Base-by-base conservation (phyloP, 345 rosid species). In the Linum usitatissimum region DNA sequence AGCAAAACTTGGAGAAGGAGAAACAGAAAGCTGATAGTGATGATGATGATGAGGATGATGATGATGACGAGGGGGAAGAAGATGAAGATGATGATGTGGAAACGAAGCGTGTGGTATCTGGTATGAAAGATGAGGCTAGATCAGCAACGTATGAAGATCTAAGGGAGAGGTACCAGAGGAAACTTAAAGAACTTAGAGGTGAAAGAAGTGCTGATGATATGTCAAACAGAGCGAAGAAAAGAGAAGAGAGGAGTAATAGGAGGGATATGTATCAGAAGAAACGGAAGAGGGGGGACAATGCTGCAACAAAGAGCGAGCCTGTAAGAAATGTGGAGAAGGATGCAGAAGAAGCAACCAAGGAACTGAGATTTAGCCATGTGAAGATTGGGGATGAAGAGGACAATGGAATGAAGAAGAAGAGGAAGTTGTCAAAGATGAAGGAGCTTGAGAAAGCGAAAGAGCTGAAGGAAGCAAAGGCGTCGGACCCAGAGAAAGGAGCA, bases 401-500 rank as follows among this genome's bases (percentile, higher is more conserved):
- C 57, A 70, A 62, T 34, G 84, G 74, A 59, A 87, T 76, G 69
- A 84, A 78, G 64, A 81, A 69, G 76, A 87, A 69, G 76, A 78
- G 77, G 60, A 88, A 81, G 36, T 56, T 78, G 58, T 85, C 95
- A 0, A 92, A 83, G 83, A 45, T 70, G 0, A 71, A 64, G 72
- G 93, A 90, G 75, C 93, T 89, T 13, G 90, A 86, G 57, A 85
- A 68, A 72, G 96, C 91, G 1, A 61, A 76, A 69, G 78, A 75
- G 71, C 61, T 90, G 64, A 79, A 74, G 64, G 94, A 77, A 70
- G 84, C 77, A 0, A 87, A 85, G 87, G 83, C 80, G 62, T 82
- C 81, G 62, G 91, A 93, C 61, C 94, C 92, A 0, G 86, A 75
- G 64, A 86, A 85, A 77, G 98, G 95, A 12, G 85, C 78, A 76